Evolutionary conservation across 2,329 filamentous ascomycete species (phyloP), one percentile per base, ranked within the genome.

Genomic region (Colletotrichum sp.): DNA sequence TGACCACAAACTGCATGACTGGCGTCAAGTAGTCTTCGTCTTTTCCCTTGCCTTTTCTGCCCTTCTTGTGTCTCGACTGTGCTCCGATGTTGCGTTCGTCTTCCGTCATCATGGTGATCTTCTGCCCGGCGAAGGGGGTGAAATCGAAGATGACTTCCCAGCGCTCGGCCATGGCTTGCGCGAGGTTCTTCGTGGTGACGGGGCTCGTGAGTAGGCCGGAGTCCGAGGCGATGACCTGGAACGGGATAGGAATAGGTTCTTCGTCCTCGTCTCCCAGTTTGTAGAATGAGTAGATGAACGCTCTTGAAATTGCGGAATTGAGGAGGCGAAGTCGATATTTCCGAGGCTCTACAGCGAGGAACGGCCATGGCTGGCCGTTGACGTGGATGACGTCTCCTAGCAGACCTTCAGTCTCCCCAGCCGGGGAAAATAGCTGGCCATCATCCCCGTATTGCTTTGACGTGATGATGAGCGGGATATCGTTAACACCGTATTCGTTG

Each of bases 141-240:
- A 92, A 92, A 82, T 92, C 90, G 73, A 92, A 82, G 30, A 92
- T 84, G 21, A 92, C 83, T 78, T 92, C 91, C 78, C 89, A 92
- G 6, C 91, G 87, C 80, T 92, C 90, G 7, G 89, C 90, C 84
- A 90, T 90, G 10, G 89, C 83, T 44, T 91, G 82, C 34, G 85
- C 73, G 6, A 91, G 79, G 26, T 83, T 81, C 16, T 83, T 83
- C 3, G 85, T 83, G 6, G 80, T 78, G 2, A 90, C 87, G 1
- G 90, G 89, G 18, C 83, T 78, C 5, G 83, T 82, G 9, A 91
- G 85, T 1, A 91, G 86, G 12, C 90, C 90, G 9, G 87, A 82
- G 78, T 92, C 91, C 3, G 89, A 90, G 3, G 82, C 90, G 69
- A 92, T 89, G 62, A 92, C 87, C 52, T 87, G 83, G 80, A 92